Evolutionary conservation across 2,329 filamentous ascomycete genomes (phyloP).

Genomic region (Tolypocladium ovalisporum): DNA sequence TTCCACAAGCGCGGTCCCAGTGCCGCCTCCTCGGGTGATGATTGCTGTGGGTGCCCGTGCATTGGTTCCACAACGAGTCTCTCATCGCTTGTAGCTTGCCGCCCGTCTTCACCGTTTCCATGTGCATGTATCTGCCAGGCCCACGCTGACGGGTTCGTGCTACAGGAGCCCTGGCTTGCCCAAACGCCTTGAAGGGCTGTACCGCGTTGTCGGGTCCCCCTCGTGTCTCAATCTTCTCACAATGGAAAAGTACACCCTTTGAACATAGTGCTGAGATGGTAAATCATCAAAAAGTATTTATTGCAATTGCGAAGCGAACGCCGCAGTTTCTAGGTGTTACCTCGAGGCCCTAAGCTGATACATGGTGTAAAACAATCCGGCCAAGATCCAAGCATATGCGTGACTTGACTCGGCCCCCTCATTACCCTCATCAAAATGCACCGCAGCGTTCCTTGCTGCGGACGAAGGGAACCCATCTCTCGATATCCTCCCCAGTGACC

Average conservation of each 20-base stretch:
- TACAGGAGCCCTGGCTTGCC: neutral
- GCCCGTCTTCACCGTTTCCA: neutral
- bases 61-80: neutral
- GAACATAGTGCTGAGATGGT: neutral
- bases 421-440: neutral
- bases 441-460: neutral
- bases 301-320: neutral
- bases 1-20: neutral
- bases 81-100: neutral
- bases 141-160: neutral
- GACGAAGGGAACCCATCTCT: neutral
- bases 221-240: neutral
- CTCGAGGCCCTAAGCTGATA: neutral
- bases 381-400: neutral
- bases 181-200: neutral
- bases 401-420: neutral
- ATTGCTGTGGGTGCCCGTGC: neutral
- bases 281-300: neutral
- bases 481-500: neutral
- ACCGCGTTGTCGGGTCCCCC: neutral
- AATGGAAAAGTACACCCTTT: too few species aligned
- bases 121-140: neutral
- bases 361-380: neutral
- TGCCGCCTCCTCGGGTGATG: neutral
- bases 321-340: neutral